Base-by-base conservation (phyloP, 2,329 filamentous ascomycete genomes). In the Pseudogymnoascus sp. region DNA sequence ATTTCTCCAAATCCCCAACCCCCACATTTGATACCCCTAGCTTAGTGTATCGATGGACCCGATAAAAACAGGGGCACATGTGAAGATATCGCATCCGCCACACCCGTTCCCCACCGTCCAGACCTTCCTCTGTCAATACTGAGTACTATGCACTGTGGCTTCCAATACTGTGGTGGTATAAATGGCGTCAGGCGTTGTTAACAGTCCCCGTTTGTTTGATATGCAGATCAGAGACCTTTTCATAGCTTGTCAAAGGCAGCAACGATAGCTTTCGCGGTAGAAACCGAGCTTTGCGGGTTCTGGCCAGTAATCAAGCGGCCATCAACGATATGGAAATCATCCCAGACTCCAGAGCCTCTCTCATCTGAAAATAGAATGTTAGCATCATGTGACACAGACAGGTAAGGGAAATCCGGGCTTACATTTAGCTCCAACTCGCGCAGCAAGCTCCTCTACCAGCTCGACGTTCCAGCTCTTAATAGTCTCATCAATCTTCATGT, bases 241-340 rank as follows among this genome's bases (percentile, higher is more conserved):
- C 8, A 54, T 29, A 54, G 29, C 47, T 54, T 54, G 29, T 54
- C 58, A 39, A 59, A 59, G 41, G 11, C 41, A 47, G 44, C 64
- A 21, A 61, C 29, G 4, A 76, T 69, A 4, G 74, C 75, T 61
- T 75, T 71, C 0, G 72, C 75, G 17, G 77, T 67, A 6, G 64
- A 69, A 1, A 68, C 69, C 3, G 76, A 76, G 65, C 72, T 75
- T 1, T 72, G 68, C 0, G 76, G 75, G 63, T 78, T 78, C 67
- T 78, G 76, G 0, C 76, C 76, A 1, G 73, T 77, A 15, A 78
- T 71, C 44, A 78, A 60, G 29, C 29, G 47, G 15, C 47, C 47
- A n/a, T 54, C 47, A 35, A 54, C 47, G 21, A 70, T 50, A 36
- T 68, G 63, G 61, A 68, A 72, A 58, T 69, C 70, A 33, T 71